Conservation (phyloP, 2,329 filamentous ascomycete genomes). For the Bisporella sp. region DNA sequence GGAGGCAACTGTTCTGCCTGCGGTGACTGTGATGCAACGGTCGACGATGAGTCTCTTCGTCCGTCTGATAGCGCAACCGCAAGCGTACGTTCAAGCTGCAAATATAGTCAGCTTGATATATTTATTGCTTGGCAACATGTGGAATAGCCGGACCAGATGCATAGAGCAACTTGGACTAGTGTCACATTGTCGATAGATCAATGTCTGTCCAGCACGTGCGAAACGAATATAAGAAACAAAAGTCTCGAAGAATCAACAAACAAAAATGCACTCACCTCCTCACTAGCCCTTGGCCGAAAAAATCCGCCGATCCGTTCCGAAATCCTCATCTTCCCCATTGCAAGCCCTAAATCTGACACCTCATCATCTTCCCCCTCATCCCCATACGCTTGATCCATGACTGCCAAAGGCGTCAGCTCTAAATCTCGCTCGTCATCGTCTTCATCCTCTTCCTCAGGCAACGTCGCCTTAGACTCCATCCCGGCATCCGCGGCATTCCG, state of each 20-base stretch:
- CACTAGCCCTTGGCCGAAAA: constrained; percentile 60
- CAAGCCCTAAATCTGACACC: constrained; percentile 64
- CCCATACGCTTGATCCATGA: constrained; percentile 62
- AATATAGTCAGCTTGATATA: too few species aligned
- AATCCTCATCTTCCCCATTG: constrained; percentile 64
- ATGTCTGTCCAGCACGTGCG: neutral
- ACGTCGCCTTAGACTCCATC: neutral
- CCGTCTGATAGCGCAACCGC: neutral
- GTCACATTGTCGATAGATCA: too few species aligned
- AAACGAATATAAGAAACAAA: constrained; percentile 7
- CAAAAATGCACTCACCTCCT: constrained; percentile 51
- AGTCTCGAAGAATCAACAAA: constrained; percentile 16
- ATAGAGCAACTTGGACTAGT: too few species aligned
- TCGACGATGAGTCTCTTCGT: neutral
- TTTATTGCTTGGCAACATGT: too few species aligned
- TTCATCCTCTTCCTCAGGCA: constrained; percentile 33
- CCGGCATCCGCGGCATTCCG: constrained; percentile 47
- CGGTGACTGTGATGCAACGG: constrained; percentile 10
- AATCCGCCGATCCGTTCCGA: constrained; percentile 70
- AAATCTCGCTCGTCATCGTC: constrained; percentile 52
- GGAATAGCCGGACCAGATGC: too few species aligned
- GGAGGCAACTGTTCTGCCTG: constrained; percentile 15
- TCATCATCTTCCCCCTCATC: constrained; percentile 58
- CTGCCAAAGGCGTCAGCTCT: constrained; percentile 55
- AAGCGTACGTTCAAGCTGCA: too few species aligned